Conservation (phyloP, 495 filamentous ascomycete genomes). For the Aspergillus panamensis region DNA sequence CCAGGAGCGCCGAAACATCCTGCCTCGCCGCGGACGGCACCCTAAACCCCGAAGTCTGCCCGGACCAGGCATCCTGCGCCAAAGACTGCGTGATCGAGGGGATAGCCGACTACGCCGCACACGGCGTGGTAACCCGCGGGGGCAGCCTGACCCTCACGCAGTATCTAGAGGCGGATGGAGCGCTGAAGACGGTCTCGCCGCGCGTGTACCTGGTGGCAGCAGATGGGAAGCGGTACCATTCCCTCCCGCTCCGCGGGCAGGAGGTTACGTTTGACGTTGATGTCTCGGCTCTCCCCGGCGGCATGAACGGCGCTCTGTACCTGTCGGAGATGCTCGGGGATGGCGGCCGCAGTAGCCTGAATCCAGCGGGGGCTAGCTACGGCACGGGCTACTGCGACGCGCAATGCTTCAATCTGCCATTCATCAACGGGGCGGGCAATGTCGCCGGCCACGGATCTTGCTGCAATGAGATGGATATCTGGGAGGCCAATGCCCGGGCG, state of each 20-base stretch:
- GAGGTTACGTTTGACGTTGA: constrained; percentile 66
- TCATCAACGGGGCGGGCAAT: constrained; percentile 58
- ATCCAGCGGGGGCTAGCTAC: constrained; percentile 60
- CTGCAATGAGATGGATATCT: constrained; percentile 63
- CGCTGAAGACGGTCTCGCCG: constrained; percentile 43
- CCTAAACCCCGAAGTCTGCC: constrained; percentile 3
- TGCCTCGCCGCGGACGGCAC: background rate
- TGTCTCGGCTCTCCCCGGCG: constrained; percentile 56
- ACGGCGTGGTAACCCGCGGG: constrained; percentile 4
- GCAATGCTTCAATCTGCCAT: constrained; percentile 56
- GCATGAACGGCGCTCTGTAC: constrained; percentile 67
- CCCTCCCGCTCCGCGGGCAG: constrained; percentile 54
- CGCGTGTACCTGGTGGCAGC: constrained; percentile 59
- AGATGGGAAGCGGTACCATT: constrained; percentile 51
- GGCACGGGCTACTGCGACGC: constrained; percentile 71
- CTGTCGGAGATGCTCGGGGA: constrained; percentile 58
- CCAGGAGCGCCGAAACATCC: background rate
- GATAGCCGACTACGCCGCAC: constrained; percentile 7
- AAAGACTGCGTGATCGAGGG: constrained; percentile 11
- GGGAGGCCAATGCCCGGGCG: constrained; percentile 59
- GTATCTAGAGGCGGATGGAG: constrained; percentile 29
- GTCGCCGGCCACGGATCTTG: constrained; percentile 47
- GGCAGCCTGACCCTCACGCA: constrained; percentile 20
- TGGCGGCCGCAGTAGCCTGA: constrained; percentile 53
- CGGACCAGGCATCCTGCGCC: constrained; percentile 10